These are phyloP conservation scores for Cutaneotrichosporon dermatis DNA, from an alignment of 1,284 basidiomycete genomes.

Conservation along the genomic window DNA sequence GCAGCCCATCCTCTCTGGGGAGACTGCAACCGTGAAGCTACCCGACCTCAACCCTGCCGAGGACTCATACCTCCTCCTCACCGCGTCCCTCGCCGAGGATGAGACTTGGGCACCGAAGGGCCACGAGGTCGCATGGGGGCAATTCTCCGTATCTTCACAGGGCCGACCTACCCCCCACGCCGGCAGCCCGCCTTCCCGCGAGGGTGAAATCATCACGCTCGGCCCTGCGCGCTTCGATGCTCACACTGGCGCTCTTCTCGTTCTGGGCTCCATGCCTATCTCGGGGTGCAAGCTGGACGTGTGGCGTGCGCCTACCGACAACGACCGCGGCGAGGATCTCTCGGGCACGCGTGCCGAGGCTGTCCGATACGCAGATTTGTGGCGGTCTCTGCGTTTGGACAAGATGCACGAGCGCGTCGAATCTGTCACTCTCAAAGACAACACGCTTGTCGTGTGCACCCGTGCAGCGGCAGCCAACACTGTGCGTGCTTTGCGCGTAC, in stretches of 20 bases:
- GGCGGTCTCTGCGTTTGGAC: constrained; percentile 15
- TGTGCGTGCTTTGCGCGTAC: constrained; percentile 14
- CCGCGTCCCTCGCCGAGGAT: constrained; percentile 3
- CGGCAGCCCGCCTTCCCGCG: background rate
- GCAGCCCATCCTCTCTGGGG: background rate
- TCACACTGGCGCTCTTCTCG: constrained; percentile 7
- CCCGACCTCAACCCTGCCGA: background rate
- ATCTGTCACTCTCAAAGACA: constrained; percentile 2
- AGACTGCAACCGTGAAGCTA: background rate
- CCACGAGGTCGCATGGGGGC: constrained; percentile 25
- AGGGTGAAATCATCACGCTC: constrained; percentile 1
- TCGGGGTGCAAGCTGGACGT: constrained; percentile 11
- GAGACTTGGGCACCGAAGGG: constrained; percentile 16
- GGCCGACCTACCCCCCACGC: no score
- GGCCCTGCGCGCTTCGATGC: constrained; percentile 17
- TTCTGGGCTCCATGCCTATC: constrained; percentile 7
- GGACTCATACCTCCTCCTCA: constrained; percentile 8
- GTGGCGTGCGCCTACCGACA: constrained; percentile 27
- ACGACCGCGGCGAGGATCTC: no score
- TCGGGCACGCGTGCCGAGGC: no score
- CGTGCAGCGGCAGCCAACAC: constrained; percentile 16
- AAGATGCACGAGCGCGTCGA: constrained; percentile 19
- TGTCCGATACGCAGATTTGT: background rate
- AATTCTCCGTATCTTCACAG: background rate
- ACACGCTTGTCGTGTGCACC: constrained; percentile 11